Conservation (phyloP, 192 early-diverging fungal species). For the Coemansia sp. region DNA sequence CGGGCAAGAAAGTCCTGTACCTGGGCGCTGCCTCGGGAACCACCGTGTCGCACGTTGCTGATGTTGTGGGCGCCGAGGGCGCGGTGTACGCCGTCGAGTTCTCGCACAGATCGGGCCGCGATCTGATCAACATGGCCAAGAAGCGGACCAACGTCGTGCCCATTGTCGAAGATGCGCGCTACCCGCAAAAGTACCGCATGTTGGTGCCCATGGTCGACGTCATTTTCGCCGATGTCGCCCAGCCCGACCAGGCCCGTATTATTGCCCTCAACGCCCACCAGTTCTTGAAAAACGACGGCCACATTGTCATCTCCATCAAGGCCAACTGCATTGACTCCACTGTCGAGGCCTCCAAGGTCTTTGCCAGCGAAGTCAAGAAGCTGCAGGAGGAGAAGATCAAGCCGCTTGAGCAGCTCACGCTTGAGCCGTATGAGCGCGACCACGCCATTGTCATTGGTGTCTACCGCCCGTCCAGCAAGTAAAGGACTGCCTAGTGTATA, state of each 20-base stretch:
- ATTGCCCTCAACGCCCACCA: constrained; percentile 96
- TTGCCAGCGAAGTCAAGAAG: constrained; percentile 97
- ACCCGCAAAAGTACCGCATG: constrained; percentile 99
- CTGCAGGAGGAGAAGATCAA: constrained; percentile 81
- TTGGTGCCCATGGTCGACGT: constrained; percentile 96
- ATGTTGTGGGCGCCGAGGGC: constrained; percentile 94
- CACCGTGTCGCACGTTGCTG: constrained; percentile 94
- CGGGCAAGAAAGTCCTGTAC: constrained; percentile 96
- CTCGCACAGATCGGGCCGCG: constrained; percentile 97
- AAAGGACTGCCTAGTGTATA: constrained; percentile 9
- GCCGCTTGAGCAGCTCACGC: constrained; percentile 93
- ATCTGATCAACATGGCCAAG: constrained; percentile 99
- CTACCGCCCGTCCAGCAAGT: constrained; percentile 58
- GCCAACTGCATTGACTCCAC: constrained; percentile 99
- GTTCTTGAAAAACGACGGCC: constrained; percentile 95
- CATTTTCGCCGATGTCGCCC: constrained; percentile 99
- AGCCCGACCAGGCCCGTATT: constrained; percentile 99
- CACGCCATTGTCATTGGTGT: constrained; percentile 96
- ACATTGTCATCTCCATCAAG: constrained; percentile 99
- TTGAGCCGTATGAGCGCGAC: constrained; percentile 99
- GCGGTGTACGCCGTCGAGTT: constrained; percentile 99
- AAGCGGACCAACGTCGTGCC: constrained; percentile 99
- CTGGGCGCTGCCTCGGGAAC: constrained; percentile 95
- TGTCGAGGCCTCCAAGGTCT: constrained; percentile 91
- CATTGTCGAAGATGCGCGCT: constrained; percentile 99